Evolutionary conservation across 2,329 filamentous ascomycete genomes (phyloP).

Genomic region (Monosporascus ibericus): DNA sequence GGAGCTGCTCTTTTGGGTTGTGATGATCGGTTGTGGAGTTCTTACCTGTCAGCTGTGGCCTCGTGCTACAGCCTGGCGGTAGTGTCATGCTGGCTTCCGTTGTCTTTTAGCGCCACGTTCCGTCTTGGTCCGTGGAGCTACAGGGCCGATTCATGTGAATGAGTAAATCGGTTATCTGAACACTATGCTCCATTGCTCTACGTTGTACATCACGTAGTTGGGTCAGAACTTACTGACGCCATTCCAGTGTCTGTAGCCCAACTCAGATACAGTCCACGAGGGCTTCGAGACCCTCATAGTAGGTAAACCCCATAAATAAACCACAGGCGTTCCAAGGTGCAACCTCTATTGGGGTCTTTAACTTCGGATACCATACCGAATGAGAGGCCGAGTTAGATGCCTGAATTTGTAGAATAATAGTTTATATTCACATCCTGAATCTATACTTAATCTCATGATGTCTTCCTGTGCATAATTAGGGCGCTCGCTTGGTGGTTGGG

Average conservation of each 20-base stretch:
- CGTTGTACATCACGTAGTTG: too few species aligned
- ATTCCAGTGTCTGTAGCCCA: too few species aligned
- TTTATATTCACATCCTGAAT: not conserved
- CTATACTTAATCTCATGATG: conserved; percentile 5
- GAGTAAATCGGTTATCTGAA: conserved; percentile 66
- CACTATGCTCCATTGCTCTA: not conserved
- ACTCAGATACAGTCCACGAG: too few species aligned
- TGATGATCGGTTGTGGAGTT: conserved; percentile 76
- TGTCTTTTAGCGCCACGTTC: conserved; percentile 39
- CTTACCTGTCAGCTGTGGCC: conserved; percentile 27
- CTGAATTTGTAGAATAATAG: not conserved
- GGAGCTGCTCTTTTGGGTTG: conserved; percentile 43
- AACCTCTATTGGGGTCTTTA: too few species aligned
- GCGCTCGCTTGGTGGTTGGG: conserved; percentile 63
- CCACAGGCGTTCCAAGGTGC: too few species aligned
- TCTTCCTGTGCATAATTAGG: conserved; percentile 22
- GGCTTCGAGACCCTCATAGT: too few species aligned
- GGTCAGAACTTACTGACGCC: too few species aligned
- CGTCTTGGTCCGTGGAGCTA: conserved; percentile 51
- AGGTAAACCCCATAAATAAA: too few species aligned
- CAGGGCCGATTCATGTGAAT: conserved; percentile 56
- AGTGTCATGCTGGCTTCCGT: conserved; percentile 57
- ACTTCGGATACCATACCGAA: too few species aligned
- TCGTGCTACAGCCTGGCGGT: conserved; percentile 19
- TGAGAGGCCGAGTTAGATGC: too few species aligned